phyloP scores from a whole-genome alignment of 2,329 filamentous ascomycete genomes.

The Clonostachys sp. region DNA sequence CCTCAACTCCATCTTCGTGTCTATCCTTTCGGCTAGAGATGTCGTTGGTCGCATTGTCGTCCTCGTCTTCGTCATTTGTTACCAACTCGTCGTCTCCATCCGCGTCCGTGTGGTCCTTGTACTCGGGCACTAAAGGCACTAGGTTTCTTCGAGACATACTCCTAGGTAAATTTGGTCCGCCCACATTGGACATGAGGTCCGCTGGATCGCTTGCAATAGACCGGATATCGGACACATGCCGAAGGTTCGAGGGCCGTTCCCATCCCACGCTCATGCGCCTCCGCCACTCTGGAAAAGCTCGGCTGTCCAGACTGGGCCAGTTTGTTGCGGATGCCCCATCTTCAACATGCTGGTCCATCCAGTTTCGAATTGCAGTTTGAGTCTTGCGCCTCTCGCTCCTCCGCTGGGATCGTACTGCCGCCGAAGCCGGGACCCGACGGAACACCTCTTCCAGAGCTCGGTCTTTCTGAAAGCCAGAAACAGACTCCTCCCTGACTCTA shows the following conservation, averaged over 20 bases:
- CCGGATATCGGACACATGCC: slow-evolving; percentile 49
- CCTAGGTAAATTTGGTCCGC: slow-evolving; percentile 21
- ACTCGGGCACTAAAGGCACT: slow-evolving; percentile 21
- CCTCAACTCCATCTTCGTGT: slow-evolving; percentile 20
- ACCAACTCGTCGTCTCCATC: slow-evolving; percentile 89
- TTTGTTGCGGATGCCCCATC: slow-evolving; percentile 37
- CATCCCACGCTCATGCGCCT: slow-evolving; percentile 48
- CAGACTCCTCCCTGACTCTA: slow-evolving; percentile 77
- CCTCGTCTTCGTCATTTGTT: slow-evolving; percentile 71
- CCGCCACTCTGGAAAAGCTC: slow-evolving; percentile 38
- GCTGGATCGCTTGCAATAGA: slow-evolving; percentile 62
- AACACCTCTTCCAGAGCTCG: slow-evolving; percentile 90
- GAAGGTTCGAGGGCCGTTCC: slow-evolving; percentile 40
- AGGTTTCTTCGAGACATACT: not conserved
- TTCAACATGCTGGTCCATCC: slow-evolving; percentile 75
- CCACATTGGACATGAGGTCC: slow-evolving; percentile 53
- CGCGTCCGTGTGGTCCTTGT: slow-evolving; percentile 68
- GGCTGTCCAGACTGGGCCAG: slow-evolving; percentile 44
- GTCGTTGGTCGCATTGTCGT: slow-evolving; percentile 43
- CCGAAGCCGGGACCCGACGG: slow-evolving; percentile 63
- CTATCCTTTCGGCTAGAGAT: slow-evolving; percentile 21
- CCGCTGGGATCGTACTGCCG: slow-evolving; percentile 53
- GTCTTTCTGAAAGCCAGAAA: slow-evolving; percentile 86
- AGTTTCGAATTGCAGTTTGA: slow-evolving; percentile 77
- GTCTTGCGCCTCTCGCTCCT: slow-evolving; percentile 66